Base-by-base conservation (phyloP, 2,329 filamentous ascomycete genomes). In the Graphium sp. region DNA sequence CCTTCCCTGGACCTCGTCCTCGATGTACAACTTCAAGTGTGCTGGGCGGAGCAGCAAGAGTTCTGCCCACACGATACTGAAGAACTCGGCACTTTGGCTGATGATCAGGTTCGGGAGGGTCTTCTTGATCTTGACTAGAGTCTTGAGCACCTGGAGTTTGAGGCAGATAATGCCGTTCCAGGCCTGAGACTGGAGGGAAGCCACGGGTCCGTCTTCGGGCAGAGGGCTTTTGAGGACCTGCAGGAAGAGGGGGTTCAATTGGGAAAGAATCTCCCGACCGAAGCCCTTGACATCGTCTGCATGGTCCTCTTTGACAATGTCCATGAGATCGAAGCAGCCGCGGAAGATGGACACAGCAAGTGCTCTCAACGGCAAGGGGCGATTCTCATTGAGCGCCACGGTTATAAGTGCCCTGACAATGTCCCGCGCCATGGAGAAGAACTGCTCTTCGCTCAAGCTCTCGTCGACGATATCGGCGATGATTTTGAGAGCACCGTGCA, bases 221-320 rank as follows among this genome's bases (percentile, higher is more conserved):
- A 95, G 57, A 26, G 67, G 65, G 17, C 71, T 62, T 52, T 89
- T 84, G 47, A 95, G 60, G 7, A 78, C 71, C 22, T 69, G 65
- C 39, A 83, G 63, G 57, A 95, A 89, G 58, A 93, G 93, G 5
- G 85, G 82, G 36, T 81, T 75, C 89, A 89, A 98, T 28, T 70
- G 68, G 40, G 63, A 66, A 27, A 95, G 62, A 0, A 83, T 73
- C 44, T 92, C 79, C 35, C 93, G 82, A 30, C 87, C 84, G 48
- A 98, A 98, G 2, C 64, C 66, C 51, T 82, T 89, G 35, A 95
- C 83, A 31, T 81, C 81, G 33, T 67, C 66, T 43, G 81, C 80
- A 53, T 95, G 81, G 40, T 92, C 82, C 39, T 93, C 85, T 61
- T 93, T 79, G 39, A 95, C 80, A 70, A 94, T 92, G 53, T 95